Percentiles rank a stretch among this genome's conserved stretches.
Evolutionary conservation across 2,329 filamentous ascomycete genomes (phyloP).

Genomic region (Penicillium paneum): DNA sequence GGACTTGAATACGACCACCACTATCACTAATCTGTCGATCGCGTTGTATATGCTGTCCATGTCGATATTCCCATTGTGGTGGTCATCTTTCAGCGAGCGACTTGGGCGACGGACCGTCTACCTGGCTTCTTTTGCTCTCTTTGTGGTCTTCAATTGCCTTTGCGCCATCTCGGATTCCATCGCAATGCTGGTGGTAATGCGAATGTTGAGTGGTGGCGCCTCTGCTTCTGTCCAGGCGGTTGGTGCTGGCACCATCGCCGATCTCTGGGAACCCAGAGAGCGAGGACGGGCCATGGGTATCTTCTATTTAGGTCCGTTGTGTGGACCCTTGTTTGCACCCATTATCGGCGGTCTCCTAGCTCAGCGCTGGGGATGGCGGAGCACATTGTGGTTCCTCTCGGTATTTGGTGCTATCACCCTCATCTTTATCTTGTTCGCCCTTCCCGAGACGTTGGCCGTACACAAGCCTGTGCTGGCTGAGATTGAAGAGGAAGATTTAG

Average conservation of each 20-base stretch:
- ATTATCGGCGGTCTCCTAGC: conserved; percentile 74
- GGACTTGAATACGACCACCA: conserved; percentile 61
- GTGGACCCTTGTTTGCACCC: conserved; percentile 70
- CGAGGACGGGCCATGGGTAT: conserved; percentile 76
- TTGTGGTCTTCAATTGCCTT: conserved; percentile 67
- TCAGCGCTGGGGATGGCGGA: conserved; percentile 67
- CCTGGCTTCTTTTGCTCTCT: conserved; percentile 68
- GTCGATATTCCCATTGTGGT: conserved; percentile 83
- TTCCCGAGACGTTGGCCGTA: conserved; percentile 44
- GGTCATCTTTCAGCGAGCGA: conserved; percentile 74
- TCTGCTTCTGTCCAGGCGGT: conserved; percentile 79
- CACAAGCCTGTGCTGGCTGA: conserved; percentile 33
- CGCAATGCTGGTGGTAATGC: conserved; percentile 72
- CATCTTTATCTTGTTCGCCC: conserved; percentile 41
- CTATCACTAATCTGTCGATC: conserved; percentile 70
- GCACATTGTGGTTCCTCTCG: conserved; percentile 73
- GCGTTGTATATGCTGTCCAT: conserved; percentile 79
- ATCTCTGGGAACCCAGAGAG: conserved; percentile 72
- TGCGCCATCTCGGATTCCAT: conserved; percentile 68
- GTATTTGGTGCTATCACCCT: conserved; percentile 60
- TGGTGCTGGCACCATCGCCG: conserved; percentile 77
- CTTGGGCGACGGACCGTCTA: conserved; percentile 75
- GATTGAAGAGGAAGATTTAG: conserved; percentile 20
- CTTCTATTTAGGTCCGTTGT: conserved; percentile 76
- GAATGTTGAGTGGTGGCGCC: conserved; percentile 70